Percentiles rank a stretch among this genome's conserved stretches.
Conservation (phyloP, 768 basidiomycete species). For the Lactarius hatsudake region DNA sequence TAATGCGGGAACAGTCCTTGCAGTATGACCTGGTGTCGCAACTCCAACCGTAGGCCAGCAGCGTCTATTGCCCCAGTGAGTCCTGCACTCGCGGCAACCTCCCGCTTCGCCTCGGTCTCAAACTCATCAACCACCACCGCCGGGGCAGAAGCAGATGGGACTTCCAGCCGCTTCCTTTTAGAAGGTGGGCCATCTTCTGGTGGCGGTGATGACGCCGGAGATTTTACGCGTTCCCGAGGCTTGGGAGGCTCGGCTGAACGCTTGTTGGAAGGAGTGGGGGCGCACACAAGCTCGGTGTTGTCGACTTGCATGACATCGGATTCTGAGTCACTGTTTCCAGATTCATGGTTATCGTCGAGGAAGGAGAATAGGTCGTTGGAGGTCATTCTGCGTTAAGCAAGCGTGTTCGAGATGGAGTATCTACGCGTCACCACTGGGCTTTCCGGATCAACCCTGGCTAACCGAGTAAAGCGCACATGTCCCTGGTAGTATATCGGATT, state of each 20-base stretch:
- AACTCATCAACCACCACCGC: slow-evolving; percentile 84
- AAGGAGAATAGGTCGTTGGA: slow-evolving; percentile 64
- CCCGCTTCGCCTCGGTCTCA: slow-evolving; percentile 89
- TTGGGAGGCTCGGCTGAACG: slow-evolving; percentile 41
- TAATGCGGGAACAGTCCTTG: slow-evolving; percentile 11
- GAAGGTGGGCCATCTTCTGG: slow-evolving; percentile 40
- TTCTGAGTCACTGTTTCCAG: slow-evolving; percentile 39
- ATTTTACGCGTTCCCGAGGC: slow-evolving; percentile 7
- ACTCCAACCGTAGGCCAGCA: slow-evolving; percentile 65
- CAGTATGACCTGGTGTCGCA: slow-evolving; percentile 69
- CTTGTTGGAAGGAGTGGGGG: slow-evolving; percentile 36
- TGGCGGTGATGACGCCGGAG: slow-evolving; percentile 27
- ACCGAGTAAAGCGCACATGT: neutral
- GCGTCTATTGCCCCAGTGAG: slow-evolving; percentile 67
- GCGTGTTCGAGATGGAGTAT: neutral
- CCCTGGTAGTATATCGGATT: slow-evolving; percentile 30
- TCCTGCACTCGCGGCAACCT: slow-evolving; percentile 86
- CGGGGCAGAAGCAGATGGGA: slow-evolving; percentile 52
- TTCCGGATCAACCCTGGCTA: neutral
- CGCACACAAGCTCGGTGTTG: slow-evolving; percentile 29
- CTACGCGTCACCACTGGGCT: too few species aligned
- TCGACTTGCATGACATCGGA: slow-evolving; percentile 21
- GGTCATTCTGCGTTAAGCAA: slow-evolving; percentile 30
- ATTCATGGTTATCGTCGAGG: slow-evolving; percentile 41
- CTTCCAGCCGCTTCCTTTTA: slow-evolving; percentile 59